Conservation (phyloP, 768 basidiomycete species). For the Hygrophorus pudorinus region DNA sequence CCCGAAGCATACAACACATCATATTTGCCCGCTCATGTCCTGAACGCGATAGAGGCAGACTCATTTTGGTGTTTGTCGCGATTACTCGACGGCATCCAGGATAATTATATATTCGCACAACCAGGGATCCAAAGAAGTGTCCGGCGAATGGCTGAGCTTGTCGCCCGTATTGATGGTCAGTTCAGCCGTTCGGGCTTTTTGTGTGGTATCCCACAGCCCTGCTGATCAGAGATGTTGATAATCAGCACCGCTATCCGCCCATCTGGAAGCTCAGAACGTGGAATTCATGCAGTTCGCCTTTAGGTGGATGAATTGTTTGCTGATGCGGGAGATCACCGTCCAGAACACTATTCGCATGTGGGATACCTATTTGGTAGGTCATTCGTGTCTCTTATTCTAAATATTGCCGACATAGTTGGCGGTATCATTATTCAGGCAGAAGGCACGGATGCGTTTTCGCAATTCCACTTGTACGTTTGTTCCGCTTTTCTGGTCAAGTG, state of each 20-base stretch:
- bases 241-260: constrained; percentile 74
- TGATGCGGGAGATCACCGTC: constrained; percentile 97
- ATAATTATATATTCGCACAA: constrained; percentile 95
- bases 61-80: constrained; percentile 98
- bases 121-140: constrained; percentile 95
- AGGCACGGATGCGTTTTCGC: constrained; percentile 95
- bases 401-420: background rate
- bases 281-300: constrained; percentile 99
- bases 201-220: background rate
- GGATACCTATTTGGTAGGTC: constrained; percentile 93
- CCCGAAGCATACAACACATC: constrained; percentile 83
- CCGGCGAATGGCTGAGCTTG: constrained; percentile 87
- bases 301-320: constrained; percentile 98
- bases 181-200: constrained; percentile 1
- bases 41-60: constrained; percentile 91
- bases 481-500: constrained; percentile 94
- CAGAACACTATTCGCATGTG: constrained; percentile 98
- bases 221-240: constrained; percentile 3
- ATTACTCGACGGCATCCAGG: constrained; percentile 92
- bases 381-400: background rate
- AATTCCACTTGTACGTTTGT: constrained; percentile 98
- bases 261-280: constrained; percentile 84
- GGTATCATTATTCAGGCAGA: constrained; percentile 82
- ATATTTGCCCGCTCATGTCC: constrained; percentile 53
- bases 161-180: constrained; percentile 79